Evolutionary conservation across 495 filamentous ascomycete genomes (phyloP).

Genomic region (Aspergillus ostianus): DNA sequence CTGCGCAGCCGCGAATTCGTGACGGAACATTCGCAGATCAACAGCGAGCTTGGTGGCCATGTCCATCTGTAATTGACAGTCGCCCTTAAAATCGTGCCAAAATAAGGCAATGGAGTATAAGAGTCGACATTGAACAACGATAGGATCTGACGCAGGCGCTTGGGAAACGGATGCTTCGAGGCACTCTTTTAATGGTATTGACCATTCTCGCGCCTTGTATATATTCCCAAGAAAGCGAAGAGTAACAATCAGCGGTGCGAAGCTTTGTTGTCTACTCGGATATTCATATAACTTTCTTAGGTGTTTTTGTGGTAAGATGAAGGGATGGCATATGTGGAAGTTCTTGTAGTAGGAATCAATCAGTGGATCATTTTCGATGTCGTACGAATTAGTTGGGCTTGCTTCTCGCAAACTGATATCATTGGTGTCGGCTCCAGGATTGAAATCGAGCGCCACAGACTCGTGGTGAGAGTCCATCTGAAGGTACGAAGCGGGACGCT

Average conservation of each 20-base stretch:
- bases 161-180: slow-evolving; percentile 47
- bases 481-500: background rate
- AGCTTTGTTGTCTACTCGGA: slow-evolving; percentile 17
- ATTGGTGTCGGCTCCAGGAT: background rate
- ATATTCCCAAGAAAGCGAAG: slow-evolving; percentile 30
- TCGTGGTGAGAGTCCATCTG: background rate
- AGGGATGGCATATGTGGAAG: slow-evolving; percentile 31
- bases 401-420: background rate
- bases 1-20: slow-evolving; percentile 21
- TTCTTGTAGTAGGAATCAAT: slow-evolving; percentile 31
- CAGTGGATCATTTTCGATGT: slow-evolving; percentile 22
- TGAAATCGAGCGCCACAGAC: background rate
- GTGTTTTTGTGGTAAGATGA: slow-evolving; percentile 22
- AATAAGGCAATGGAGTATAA: slow-evolving; percentile 33
- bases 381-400: background rate
- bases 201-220: slow-evolving; percentile 21
- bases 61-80: slow-evolving; percentile 25
- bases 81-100: slow-evolving; percentile 29
- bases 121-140: slow-evolving; percentile 43
- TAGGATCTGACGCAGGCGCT: slow-evolving; percentile 44
- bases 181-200: slow-evolving; percentile 18
- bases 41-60: slow-evolving; percentile 37
- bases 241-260: slow-evolving; percentile 22
- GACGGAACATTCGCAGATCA: slow-evolving; percentile 25
- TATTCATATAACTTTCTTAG: slow-evolving; percentile 20